Evolutionary conservation across 2,329 filamentous ascomycete genomes (phyloP).

Genomic region (Neopestalotiopsis rosae): DNA sequence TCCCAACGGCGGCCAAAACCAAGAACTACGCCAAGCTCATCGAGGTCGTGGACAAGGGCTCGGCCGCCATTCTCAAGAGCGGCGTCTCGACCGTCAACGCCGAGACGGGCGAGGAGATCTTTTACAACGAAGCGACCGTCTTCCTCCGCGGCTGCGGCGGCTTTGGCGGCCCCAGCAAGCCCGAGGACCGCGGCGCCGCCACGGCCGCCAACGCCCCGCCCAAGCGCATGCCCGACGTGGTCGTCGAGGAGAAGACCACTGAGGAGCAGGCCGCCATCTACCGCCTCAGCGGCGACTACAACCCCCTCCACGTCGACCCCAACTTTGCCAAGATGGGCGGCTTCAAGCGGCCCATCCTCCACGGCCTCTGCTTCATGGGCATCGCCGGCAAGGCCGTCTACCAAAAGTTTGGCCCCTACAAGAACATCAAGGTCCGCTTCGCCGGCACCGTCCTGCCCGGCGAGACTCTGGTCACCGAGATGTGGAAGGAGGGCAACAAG

Average conservation of each 20-base stretch:
- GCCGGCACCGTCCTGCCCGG: constrained; percentile 84
- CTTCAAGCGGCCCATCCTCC: constrained; percentile 92
- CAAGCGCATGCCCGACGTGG: constrained; percentile 75
- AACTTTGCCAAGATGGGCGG: constrained; percentile 93
- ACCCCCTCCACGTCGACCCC: constrained; percentile 95
- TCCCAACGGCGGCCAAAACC: constrained; percentile 82
- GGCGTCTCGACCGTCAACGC: constrained; percentile 85
- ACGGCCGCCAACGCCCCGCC: constrained; percentile 83
- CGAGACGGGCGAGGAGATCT: constrained; percentile 84
- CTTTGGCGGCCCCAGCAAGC: constrained; percentile 84
- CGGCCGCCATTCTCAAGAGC: constrained; percentile 80
- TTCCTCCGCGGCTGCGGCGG: constrained; percentile 92
- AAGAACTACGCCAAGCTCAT: constrained; percentile 80
- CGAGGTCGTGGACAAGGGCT: constrained; percentile 96
- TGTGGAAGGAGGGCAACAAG: constrained; percentile 86
- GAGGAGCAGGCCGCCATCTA: constrained; percentile 94
- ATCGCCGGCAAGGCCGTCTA: constrained; percentile 90
- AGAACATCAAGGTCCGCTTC: constrained; percentile 93
- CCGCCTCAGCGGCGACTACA: constrained; percentile 91
- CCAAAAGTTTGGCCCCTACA: constrained; percentile 80
- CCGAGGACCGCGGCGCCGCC: constrained; percentile 76
- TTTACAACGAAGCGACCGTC: constrained; percentile 95
- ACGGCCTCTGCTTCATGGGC: constrained; percentile 96
- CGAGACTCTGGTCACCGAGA: constrained; percentile 89
- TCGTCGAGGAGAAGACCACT: constrained; percentile 84